These are phyloP conservation scores for Pseudogymnoascus sp. DNA, from an alignment of 2,329 filamentous ascomycete species.

Conservation along the genomic window DNA sequence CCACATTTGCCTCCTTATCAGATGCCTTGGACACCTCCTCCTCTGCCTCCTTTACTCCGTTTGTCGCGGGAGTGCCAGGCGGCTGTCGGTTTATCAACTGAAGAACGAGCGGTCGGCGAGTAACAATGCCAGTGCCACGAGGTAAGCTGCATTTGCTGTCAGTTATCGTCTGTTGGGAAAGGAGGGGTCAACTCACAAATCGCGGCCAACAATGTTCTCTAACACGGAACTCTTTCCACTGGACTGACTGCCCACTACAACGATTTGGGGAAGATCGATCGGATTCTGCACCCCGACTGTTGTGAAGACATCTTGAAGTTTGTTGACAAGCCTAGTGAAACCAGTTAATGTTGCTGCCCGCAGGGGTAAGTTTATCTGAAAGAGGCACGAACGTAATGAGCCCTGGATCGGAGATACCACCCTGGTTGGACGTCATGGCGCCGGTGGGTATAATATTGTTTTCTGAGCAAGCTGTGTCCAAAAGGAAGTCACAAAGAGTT, in stretches of 20 bases:
- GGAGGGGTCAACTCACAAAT: constrained; percentile 65
- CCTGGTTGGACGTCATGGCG: constrained; percentile 30
- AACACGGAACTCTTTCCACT: constrained; percentile 98
- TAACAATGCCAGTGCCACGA: constrained; percentile 95
- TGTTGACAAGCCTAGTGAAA: constrained; percentile 73
- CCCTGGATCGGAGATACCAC: constrained; percentile 58
- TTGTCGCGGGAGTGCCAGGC: constrained; percentile 48
- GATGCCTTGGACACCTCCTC: constrained; percentile 55
- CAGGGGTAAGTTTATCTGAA: constrained; percentile 13
- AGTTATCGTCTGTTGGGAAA: constrained; percentile 14
- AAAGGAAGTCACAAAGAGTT: neutral
- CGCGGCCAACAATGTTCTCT: constrained; percentile 96
- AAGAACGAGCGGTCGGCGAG: constrained; percentile 86
- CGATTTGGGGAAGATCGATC: constrained; percentile 97
- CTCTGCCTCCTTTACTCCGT: constrained; percentile 58
- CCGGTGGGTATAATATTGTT: constrained; percentile 8
- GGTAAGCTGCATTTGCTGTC: constrained; percentile 59
- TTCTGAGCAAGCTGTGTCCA: constrained; percentile 5
- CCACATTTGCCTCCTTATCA: constrained; percentile 81
- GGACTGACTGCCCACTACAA: constrained; percentile 95
- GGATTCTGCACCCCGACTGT: constrained; percentile 98
- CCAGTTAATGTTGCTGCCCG: constrained; percentile 23
- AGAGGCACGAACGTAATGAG: constrained; percentile 50
- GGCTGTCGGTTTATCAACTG: constrained; percentile 91
- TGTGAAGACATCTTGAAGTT: constrained; percentile 97